phyloP scores from a whole-genome alignment of 169 alveolate genomes.

The Cryptosporidium viatorum region DNA sequence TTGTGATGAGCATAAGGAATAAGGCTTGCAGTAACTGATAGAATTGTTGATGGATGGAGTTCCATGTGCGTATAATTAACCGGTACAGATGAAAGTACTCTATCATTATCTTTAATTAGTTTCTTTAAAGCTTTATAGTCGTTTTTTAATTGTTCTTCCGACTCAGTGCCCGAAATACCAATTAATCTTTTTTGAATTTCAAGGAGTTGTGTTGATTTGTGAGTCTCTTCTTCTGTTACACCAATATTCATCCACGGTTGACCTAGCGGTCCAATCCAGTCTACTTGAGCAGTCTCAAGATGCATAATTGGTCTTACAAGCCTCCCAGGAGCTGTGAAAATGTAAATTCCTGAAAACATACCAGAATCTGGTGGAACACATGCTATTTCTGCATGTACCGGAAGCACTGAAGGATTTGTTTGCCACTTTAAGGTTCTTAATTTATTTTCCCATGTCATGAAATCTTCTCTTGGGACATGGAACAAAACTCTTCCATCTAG shows the following conservation, averaged over 20 bases:
- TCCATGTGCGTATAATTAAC: constrained; percentile 94
- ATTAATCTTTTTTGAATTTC: constrained; percentile 42
- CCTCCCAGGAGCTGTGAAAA: constrained; percentile 96
- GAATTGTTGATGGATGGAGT: constrained; percentile 93
- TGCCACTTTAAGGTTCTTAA: constrained; percentile 83
- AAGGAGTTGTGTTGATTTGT: constrained; percentile 33
- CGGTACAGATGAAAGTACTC: constrained; percentile 82
- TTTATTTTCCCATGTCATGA: constrained; percentile 78
- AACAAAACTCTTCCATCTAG: constrained; percentile 92
- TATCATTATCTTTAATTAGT: constrained; percentile 75
- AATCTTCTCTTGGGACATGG: constrained; percentile 80
- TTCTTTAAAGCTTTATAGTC: constrained; percentile 18
- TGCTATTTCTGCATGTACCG: constrained; percentile 87
- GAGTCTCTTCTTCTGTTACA: constrained; percentile 67
- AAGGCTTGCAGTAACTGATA: constrained; percentile 95
- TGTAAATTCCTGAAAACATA: constrained; percentile 91
- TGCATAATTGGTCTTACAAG: constrained; percentile 96
- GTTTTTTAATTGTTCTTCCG: not conserved
- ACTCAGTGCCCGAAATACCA: constrained; percentile 8
- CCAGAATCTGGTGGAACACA: constrained; percentile 85
- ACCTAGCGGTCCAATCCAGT: constrained; percentile 97
- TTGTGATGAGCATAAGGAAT: constrained; percentile 99
- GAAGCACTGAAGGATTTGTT: constrained; percentile 78
- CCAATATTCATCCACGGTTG: constrained; percentile 93
- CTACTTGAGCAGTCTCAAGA: constrained; percentile 89